Percentiles rank a stretch among this genome's conserved stretches.
phyloP scores from a whole-genome alignment of 805 yeast genomes.

The Lachancea lanzarotensis region DNA sequence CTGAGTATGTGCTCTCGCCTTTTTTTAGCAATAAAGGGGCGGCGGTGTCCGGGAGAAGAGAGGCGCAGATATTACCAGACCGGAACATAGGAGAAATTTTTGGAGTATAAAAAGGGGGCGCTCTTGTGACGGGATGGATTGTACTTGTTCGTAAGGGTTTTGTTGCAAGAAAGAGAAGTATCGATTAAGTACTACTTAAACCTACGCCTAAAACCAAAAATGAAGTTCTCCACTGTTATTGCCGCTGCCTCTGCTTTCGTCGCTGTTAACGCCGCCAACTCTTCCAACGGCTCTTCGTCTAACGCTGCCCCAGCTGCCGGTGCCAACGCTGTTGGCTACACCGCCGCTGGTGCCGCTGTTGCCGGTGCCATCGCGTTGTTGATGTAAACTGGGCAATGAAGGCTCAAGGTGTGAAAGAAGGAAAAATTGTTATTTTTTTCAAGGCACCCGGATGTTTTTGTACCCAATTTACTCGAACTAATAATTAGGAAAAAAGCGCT shows the following conservation, averaged over 20 bases:
- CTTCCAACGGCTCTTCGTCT: constrained; percentile 14
- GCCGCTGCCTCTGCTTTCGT: constrained; percentile 20
- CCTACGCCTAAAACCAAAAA: constrained; percentile 5
- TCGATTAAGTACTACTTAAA: neutral
- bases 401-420: neutral
- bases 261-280: constrained; percentile 16
- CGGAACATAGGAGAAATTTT: no score
- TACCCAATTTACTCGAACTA: neutral
- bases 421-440: no score
- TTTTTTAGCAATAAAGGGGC: no score
- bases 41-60: no score
- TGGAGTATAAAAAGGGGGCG: no score
- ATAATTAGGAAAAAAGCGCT: neutral
- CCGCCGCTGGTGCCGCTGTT: constrained; percentile 24
- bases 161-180: no score
- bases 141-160: no score
- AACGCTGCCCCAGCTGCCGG: constrained; percentile 16
- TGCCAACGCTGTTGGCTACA: constrained; percentile 14
- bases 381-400: constrained; percentile 10
- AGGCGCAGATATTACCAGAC: no score
- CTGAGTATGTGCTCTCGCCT: no score
- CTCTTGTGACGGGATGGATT: no score
- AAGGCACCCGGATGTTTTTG: neutral
- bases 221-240: constrained; percentile 23
- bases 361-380: constrained; percentile 29